Evolutionary conservation across 202 grass and related monocot genomes (phyloP), one percentile per base, ranked within the genome.

Genomic region (Setaria italica): DNA sequence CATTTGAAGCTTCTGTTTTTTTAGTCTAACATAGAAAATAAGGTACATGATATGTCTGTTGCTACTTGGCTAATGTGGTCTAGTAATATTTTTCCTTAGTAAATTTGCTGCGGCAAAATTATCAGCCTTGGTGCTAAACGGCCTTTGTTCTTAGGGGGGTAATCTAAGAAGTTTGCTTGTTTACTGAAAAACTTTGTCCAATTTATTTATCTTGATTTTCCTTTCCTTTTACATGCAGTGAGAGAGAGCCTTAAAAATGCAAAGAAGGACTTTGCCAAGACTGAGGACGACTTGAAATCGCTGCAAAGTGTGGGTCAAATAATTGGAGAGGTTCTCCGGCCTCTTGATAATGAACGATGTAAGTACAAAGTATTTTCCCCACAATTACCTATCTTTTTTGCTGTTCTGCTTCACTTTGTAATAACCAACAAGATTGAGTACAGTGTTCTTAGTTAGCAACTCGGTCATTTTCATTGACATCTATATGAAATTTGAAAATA

Each of bases 281-380:
- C 97, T 16, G 97, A 99, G 90, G 97, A 99, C 29, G 97, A 99
- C 78, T 83, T 99, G 74, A 99, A 99, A 81, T 94, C 97, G 43
- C 93, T 99, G 47, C 97, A 99, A 87, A 99, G 97, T 30, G 97
- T 99, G 79, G 97, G 97, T 5, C 97, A 99, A 74, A 99, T 99
- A 62, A 99, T 99, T 59, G 97, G 97, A 80, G 97, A 99, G 85
- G 94, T 99, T 90, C 97, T 99, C 41, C 90, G 97, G 10, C 94
- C 97, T 78, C 97, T 99, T 83, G 97, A 99, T 69, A 99, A 92
- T 79, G 97, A 99, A 56, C 88, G 94, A 32, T 91, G 97, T 99
- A 76, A 91, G 96, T 94, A 64, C 53, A 75, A 17, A 50, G 11
- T 49, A 82, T 65, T 64, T 76, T 15, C 39, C 39, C 5, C 39